Evolutionary conservation across 768 basidiomycete species (phyloP).

Genomic region (Amanita muscaria): DNA sequence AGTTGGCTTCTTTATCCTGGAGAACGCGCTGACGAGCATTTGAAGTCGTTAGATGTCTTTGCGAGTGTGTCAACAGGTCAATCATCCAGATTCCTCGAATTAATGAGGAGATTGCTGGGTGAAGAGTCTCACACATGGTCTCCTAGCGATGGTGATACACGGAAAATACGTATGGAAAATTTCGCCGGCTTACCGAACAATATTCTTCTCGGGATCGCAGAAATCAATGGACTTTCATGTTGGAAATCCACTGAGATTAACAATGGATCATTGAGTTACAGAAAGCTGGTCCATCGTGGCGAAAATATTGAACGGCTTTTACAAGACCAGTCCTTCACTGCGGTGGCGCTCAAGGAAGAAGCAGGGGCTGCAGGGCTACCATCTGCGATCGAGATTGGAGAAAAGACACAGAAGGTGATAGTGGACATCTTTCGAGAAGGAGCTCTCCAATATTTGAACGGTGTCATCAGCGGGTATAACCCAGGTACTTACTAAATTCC

Average conservation of each 20-base stretch:
- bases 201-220: slow-evolving; percentile 66
- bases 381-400: slow-evolving; percentile 22
- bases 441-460: slow-evolving; percentile 60
- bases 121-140: slow-evolving; percentile 39
- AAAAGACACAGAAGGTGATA: slow-evolving; percentile 41
- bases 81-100: slow-evolving; percentile 53
- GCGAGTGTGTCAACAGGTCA: slow-evolving; percentile 52
- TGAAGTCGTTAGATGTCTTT: slow-evolving; percentile 73
- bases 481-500: slow-evolving; percentile 42
- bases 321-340: slow-evolving; percentile 31
- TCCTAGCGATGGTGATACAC: slow-evolving; percentile 22
- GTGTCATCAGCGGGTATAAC: slow-evolving; percentile 56
- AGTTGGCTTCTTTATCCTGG: slow-evolving; percentile 26
- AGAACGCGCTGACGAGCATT: too few species aligned
- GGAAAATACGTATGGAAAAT: slow-evolving; percentile 52
- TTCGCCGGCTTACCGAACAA: slow-evolving; percentile 76
- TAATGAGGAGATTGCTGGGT: slow-evolving; percentile 62
- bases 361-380: slow-evolving; percentile 22
- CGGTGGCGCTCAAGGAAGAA: slow-evolving; percentile 23
- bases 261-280: slow-evolving; percentile 60
- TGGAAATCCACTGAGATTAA: slow-evolving; percentile 65
- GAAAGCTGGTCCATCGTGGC: slow-evolving; percentile 68
- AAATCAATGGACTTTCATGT: slow-evolving; percentile 60
- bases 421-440: slow-evolving; percentile 57
- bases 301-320: slow-evolving; percentile 63